A percentile compares a stretch with the other conserved stretches of the same genome.
These are phyloP conservation scores for Rhizopus stolonifer DNA, from an alignment of 371 early-diverging fungal species.

Conservation along the genomic window DNA sequence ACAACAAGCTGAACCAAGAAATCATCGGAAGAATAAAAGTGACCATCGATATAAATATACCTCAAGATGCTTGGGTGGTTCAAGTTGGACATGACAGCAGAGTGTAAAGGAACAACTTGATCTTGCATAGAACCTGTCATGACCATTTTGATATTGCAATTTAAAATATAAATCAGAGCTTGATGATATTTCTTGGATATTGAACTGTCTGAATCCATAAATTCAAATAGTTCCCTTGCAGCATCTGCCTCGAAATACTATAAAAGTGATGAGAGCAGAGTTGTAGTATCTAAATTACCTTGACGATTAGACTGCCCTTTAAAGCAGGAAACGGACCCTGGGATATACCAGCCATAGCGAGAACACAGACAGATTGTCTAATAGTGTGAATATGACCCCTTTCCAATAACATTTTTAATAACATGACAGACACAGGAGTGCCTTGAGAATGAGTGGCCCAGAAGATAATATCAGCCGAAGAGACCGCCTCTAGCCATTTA, in stretches of 20 bases:
- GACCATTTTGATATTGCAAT: constrained; percentile 68
- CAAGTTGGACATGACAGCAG: constrained; percentile 86
- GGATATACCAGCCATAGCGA: constrained; percentile 93
- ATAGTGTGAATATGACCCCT: constrained; percentile 67
- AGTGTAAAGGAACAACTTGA: constrained; percentile 96
- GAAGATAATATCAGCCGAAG: constrained; percentile 79
- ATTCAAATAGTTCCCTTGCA: constrained; percentile 90
- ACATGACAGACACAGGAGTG: constrained; percentile 82
- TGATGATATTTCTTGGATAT: constrained; percentile 73
- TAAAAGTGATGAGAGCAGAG: neutral
- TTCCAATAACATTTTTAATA: constrained; percentile 74
- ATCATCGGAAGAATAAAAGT: constrained; percentile 74
- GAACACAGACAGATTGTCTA: constrained; percentile 70
- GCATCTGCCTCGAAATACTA: constrained; percentile 90
- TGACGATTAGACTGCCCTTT: constrained; percentile 79
- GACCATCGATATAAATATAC: constrained; percentile 85
- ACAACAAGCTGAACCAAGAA: constrained; percentile 85
- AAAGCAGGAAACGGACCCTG: constrained; percentile 91
- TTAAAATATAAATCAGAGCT: constrained; percentile 66
- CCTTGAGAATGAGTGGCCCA: constrained; percentile 94
- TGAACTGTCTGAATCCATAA: constrained; percentile 75
- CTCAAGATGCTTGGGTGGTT: constrained; percentile 89
- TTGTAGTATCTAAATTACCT: constrained; percentile 47
- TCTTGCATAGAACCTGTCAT: constrained; percentile 86
- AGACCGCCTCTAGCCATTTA: constrained; percentile 54